These are phyloP conservation scores for Citrus glauca DNA, from an alignment of 345 rosid genomes.

Conservation along the genomic window DNA sequence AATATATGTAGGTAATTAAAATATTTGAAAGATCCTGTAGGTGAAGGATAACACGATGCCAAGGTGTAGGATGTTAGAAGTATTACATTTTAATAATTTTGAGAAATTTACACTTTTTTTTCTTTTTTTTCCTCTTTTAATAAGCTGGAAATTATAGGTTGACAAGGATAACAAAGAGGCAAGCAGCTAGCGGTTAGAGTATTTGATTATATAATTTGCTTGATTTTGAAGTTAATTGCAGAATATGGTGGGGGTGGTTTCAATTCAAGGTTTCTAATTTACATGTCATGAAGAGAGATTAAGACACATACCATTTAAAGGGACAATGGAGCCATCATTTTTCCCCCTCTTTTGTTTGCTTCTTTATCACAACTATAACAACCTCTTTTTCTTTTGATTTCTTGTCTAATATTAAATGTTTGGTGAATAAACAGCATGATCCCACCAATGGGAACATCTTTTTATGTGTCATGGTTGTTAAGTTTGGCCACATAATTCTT, in stretches of 20 bases:
- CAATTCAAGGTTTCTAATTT: conserved; percentile 5
- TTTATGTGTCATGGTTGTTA: conserved; percentile 22
- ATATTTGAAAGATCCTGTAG: too few relatives aligned
- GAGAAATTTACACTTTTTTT: too few relatives aligned
- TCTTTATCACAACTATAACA: conserved; percentile 41
- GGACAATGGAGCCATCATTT: conserved; percentile 17
- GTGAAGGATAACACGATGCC: too few relatives aligned
- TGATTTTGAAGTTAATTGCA: conserved; percentile 26
- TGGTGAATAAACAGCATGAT: conserved; percentile 20
- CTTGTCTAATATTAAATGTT: conserved; percentile 15
- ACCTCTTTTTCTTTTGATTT: conserved; percentile 16
- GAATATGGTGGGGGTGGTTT: conserved; percentile 1
- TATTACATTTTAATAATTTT: too few relatives aligned
- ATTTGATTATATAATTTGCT: conserved; percentile 31
- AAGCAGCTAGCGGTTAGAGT: conserved; percentile 25
- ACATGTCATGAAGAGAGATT: conserved; percentile 19
- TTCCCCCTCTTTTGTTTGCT: conserved; percentile 25
- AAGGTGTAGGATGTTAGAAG: too few relatives aligned
- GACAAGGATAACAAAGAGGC: background rate
- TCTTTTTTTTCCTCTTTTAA: background rate
- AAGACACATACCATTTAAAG: conserved; percentile 9
- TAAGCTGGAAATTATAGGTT: conserved; percentile 3
- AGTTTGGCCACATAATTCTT: conserved; percentile 15
- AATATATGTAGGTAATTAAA: too few relatives aligned
- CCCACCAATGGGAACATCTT: background rate